A percentile compares a stretch with the other conserved stretches of the same genome.
These are phyloP conservation scores for Hypoxylon sp. DNA, from an alignment of 2,329 filamentous ascomycete species.

Conservation along the genomic window DNA sequence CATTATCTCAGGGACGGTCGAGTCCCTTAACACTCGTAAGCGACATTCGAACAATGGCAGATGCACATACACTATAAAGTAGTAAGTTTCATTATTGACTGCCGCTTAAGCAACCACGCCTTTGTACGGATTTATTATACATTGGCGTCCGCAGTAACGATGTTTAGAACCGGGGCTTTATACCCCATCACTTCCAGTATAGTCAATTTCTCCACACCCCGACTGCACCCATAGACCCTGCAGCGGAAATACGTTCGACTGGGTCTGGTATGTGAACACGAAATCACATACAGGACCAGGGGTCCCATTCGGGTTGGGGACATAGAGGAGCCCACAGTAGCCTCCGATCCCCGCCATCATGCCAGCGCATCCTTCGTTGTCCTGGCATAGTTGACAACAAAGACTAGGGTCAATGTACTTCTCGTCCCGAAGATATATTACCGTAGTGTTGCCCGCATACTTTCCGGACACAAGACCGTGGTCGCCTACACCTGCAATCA, in stretches of 20 bases:
- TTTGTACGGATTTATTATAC: not conserved
- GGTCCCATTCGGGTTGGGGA: constrained; percentile 31
- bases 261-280: constrained; percentile 42
- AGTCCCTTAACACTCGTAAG: not conserved
- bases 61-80: not conserved
- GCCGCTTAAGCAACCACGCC: not conserved
- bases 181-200: constrained; percentile 24
- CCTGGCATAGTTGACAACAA: constrained; percentile 52
- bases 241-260: constrained; percentile 30
- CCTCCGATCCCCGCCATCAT: constrained; percentile 38
- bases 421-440: constrained; percentile 38
- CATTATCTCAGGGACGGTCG: not conserved
- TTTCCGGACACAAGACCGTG: constrained; percentile 41
- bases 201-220: constrained; percentile 41
- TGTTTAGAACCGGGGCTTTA: not conserved
- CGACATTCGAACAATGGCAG: not conserved
- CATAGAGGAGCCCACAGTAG: constrained; percentile 45
- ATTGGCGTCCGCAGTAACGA: too few relatives aligned
- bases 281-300: constrained; percentile 43
- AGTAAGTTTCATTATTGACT: not conserved
- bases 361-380: constrained; percentile 49
- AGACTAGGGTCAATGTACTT: constrained; percentile 41
- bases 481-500: constrained; percentile 42
- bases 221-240: constrained; percentile 46
- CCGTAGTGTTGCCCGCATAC: constrained; percentile 42